Evolutionary conservation across 2,329 filamentous ascomycete species (phyloP).

Genomic region (Colletotrichum tofieldiae): DNA sequence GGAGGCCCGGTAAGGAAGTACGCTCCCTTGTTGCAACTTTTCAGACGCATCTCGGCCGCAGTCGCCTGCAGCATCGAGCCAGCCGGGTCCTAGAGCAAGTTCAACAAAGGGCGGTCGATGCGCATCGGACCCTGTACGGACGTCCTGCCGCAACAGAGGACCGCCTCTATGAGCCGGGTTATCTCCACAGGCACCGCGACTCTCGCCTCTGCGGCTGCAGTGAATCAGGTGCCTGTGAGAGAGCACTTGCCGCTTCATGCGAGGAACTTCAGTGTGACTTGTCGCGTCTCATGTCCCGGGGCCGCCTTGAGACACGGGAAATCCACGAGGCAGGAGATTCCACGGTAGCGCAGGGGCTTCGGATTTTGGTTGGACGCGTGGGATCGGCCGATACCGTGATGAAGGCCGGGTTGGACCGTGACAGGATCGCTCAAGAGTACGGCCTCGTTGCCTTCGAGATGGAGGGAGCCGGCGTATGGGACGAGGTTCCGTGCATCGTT

Average conservation of each 20-base stretch:
- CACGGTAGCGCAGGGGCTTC: neutral
- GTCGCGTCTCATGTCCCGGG: neutral
- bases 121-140: constrained; percentile 34
- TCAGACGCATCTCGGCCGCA: constrained; percentile 31
- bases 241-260: constrained; percentile 43
- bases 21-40: constrained; percentile 46
- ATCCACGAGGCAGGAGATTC: too few relatives aligned
- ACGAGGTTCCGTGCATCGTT: neutral
- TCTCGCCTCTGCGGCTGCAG: neutral
- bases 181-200: constrained; percentile 52
- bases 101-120: neutral
- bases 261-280: constrained; percentile 48
- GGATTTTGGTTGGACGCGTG: neutral
- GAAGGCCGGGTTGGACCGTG: constrained; percentile 43
- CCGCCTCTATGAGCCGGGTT: constrained; percentile 49
- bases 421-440: neutral
- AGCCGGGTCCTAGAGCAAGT: neutral
- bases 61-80: constrained; percentile 26
- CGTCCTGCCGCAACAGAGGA: constrained; percentile 50
- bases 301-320: constrained; percentile 5
- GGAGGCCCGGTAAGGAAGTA: constrained; percentile 49
- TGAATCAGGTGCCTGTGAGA: constrained; percentile 43
- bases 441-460: constrained; percentile 25
- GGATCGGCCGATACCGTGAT: constrained; percentile 53
- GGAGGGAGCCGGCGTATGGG: constrained; percentile 21